Evolutionary conservation across 352 stramenopile genomes (phyloP), one percentile per base, ranked within the genome.

Genomic region (Globisporangium apiculatum): DNA sequence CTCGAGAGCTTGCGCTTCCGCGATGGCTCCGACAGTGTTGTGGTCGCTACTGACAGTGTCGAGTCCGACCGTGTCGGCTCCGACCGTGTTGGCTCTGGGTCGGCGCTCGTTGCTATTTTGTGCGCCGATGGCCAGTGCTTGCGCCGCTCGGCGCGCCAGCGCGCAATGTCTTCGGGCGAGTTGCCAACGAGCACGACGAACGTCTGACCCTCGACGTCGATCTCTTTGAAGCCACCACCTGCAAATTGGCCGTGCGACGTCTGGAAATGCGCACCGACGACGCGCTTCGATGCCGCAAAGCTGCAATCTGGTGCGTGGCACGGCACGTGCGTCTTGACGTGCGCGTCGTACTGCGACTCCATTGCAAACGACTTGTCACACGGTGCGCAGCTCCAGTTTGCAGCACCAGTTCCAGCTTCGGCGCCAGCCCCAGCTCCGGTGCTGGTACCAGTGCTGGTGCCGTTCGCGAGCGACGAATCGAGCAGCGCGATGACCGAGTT

Each of bases 131-230:
- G 73, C 79, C 82, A 94, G 47, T 75, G 83, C 52, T 86, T 88
- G 17, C 83, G 72, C 15, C 83, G 76, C 51, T 94, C 83, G 18
- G 79, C 78, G 7, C 83, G 78, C 83, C 83, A 94, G 54, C 86
- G 84, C 0, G 70, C 61, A 61, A 94, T 94, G 51, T 94, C 83
- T 53, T 91, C 78, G 0, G 75, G 76, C 18, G 81, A 91, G 41
- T 94, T 86, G 14, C 83, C 83, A 17, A 94, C 74, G 10, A 94
- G 58, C n/a, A 94, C 83, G 66, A 79, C 83, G 58, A 94, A 94
- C 61, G 87, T 91, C 49, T 94, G 83, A n/a, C 81, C 83, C 66
- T 94, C 83, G 53, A 94, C 69, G 10, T 91, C 83, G 37, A 94
- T 88, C 43, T 91, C 80, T 56, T 94, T 91, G 9, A 91, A 66